A percentile compares a stretch with the other conserved stretches of the same genome.
phyloP scores from a whole-genome alignment of 305 asterid species.

The Solanum hybrid region DNA sequence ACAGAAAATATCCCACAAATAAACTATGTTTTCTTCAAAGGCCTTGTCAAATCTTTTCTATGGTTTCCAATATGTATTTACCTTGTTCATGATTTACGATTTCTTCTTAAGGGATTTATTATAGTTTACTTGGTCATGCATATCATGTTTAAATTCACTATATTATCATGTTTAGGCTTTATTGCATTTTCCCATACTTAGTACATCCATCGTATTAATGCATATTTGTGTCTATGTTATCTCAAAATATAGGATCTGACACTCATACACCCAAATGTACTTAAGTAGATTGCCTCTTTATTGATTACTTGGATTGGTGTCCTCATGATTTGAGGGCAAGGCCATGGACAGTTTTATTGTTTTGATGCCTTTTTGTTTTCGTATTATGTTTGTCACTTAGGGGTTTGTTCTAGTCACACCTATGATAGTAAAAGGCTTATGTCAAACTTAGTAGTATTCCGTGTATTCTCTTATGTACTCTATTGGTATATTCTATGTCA shows the following conservation, averaged over 20 bases:
- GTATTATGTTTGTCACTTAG: background rate
- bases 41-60: background rate
- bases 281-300: background rate
- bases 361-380: background rate
- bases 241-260: background rate
- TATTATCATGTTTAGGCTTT: background rate
- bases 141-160: background rate
- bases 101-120: background rate
- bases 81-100: background rate
- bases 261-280: background rate
- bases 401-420: background rate
- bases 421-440: too few species aligned
- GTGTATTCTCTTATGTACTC: background rate
- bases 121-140: background rate
- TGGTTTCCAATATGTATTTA: background rate
- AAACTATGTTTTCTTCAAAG: background rate
- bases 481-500: background rate
- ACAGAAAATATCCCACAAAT: background rate
- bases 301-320: background rate
- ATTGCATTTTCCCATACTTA: background rate
- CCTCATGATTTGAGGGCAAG: background rate
- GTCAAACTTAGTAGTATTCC: background rate
- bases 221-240: background rate
- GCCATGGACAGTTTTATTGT: background rate
- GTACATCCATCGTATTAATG: background rate